phyloP scores from a whole-genome alignment of 2,329 filamentous ascomycete genomes.

The Didymella sp. region DNA sequence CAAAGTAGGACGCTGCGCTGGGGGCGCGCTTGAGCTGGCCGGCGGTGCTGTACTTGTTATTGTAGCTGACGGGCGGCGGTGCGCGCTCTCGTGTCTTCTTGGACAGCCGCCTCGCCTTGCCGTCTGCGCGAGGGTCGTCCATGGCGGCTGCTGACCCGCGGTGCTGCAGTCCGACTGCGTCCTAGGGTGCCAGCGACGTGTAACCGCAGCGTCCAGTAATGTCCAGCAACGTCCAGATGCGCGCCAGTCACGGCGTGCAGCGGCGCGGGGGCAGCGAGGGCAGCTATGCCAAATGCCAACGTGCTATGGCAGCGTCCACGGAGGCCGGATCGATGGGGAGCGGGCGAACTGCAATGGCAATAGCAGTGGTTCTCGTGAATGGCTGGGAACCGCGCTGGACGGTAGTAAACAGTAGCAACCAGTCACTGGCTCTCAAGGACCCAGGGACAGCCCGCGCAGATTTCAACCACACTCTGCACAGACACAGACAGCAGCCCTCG shows the following conservation, averaged over 20 bases:
- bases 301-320: neutral
- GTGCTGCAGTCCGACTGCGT: neutral
- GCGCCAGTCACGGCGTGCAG: slow-evolving; percentile 9
- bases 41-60: slow-evolving; percentile 21
- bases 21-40: slow-evolving; percentile 27
- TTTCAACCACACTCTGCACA: slow-evolving; percentile 13
- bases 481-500: neutral
- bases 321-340: neutral
- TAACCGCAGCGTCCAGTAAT: neutral
- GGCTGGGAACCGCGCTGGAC: too few relatives aligned
- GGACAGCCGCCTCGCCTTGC: slow-evolving; percentile 23
- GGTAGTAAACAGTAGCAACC: too few relatives aligned
- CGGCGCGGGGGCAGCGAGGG: neutral
- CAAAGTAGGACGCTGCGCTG: slow-evolving; percentile 30
- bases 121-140: slow-evolving; percentile 23
- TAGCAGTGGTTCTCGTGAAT: too few relatives aligned
- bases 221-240: slow-evolving; percentile 6
- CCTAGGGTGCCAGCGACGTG: slow-evolving; percentile 4
- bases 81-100: slow-evolving; percentile 27
- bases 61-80: slow-evolving; percentile 28
- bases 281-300: too few relatives aligned
- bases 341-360: neutral
- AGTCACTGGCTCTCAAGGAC: slow-evolving; percentile 1
- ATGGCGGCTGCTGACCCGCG: slow-evolving; percentile 19
- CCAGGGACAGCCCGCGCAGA: slow-evolving; percentile 16